Evolutionary conservation across 345 rosid genomes (phyloP).

Genomic region (Eucalyptus tenuipes): DNA sequence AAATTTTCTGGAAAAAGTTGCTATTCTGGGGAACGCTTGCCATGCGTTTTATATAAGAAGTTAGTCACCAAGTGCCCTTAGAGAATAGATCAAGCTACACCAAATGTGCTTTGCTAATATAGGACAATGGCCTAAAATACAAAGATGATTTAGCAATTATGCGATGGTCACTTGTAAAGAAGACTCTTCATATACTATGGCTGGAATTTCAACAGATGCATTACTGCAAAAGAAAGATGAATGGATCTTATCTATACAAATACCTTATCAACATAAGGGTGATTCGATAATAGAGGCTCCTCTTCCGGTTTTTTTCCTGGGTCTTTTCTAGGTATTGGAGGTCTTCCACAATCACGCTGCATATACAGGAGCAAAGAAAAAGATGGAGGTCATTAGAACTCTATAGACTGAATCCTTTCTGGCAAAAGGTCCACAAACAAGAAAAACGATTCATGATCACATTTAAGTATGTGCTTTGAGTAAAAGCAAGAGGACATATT

Average conservation of each 20-base stretch:
- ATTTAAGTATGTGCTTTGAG: neutral
- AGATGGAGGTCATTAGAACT: neutral
- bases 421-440: neutral
- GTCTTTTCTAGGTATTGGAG: constrained; percentile 77
- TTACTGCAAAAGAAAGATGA: neutral
- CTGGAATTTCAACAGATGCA: neutral
- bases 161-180: neutral
- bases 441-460: neutral
- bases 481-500: neutral
- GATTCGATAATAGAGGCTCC: constrained; percentile 75
- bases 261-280: constrained; percentile 93
- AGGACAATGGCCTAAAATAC: neutral
- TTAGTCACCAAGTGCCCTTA: neutral
- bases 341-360: constrained; percentile 91
- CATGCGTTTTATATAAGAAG: neutral
- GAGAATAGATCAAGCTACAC: neutral
- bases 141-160: neutral
- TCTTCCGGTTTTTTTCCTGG: constrained; percentile 72
- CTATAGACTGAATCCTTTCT: neutral
- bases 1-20: neutral
- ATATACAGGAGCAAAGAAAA: neutral
- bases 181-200: neutral
- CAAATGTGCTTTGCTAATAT: neutral
- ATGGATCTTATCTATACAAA: neutral
- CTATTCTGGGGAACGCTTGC: neutral